Base-by-base conservation (phyloP, 345 rosid genomes). In the Salix exigua region DNA sequence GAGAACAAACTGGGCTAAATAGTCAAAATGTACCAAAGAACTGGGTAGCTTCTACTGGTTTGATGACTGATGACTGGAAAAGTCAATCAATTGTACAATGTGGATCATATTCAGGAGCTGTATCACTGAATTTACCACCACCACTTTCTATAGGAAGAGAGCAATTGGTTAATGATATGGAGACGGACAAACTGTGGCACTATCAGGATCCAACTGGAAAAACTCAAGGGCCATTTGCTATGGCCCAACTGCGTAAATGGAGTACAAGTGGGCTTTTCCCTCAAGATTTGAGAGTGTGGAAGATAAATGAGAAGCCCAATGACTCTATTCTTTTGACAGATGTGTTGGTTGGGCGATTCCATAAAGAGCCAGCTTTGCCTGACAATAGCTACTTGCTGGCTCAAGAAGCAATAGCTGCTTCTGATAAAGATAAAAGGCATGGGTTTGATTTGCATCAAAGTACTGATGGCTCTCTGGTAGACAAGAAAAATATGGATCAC, bases 191-290 rank as follows among this genome's bases (percentile, higher is more conserved):
- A 69, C 70, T 88, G 73, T 96, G 99, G 99, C 89, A 78, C 83
- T 96, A 96, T 81, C 89, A 86, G 85, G 99, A 96, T 73, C 98
- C 97, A 67, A 74, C 68, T 70, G 93, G 92, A 77, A 92, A 85
- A 82, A 77, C 82, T 82, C 99, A 92, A 77, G 99, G 99, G 63
- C 98, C 99, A 44, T 96, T 96, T 86, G 33, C 91, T 53, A 75
- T 94, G 91, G 73, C 70, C 77, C 89, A 86, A 80, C 83, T 96
- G 73, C 90, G 90, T 44, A 90, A 86, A 82, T 96, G 99, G 99
- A 89, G 86, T 71, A 66, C 72, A 61, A 80, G 77, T 75, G 91
- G 94, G 73, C 91, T 83, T 82, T 96, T 96, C 64, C 98, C 99
- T n/a, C 73, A 68, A 76, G 81, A 86, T 81, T 83, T 91, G 61